These are phyloP conservation scores for Paraphysoderma sedebokerense DNA, from an alignment of 371 early-diverging fungal species.

Conservation along the genomic window DNA sequence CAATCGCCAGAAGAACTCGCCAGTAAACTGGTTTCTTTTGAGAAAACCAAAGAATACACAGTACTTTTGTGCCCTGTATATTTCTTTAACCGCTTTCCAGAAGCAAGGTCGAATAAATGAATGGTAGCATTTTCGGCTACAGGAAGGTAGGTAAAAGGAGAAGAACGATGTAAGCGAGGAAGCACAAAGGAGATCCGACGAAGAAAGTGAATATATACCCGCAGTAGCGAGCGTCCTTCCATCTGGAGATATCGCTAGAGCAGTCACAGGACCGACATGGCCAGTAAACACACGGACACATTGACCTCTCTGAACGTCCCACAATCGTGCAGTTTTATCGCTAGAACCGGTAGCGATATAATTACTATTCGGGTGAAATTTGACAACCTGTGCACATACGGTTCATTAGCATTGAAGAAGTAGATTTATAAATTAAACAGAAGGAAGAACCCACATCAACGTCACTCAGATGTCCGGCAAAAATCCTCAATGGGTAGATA, in stretches of 20 bases:
- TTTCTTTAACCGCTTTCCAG: conserved; percentile 57
- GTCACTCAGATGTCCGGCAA: conserved; percentile 95
- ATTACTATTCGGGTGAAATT: conserved; percentile 97
- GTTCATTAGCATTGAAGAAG: neutral
- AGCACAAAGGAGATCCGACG: neutral
- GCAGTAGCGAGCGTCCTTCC: conserved; percentile 88
- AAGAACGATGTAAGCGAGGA: too few species aligned
- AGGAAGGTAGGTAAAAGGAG: neutral
- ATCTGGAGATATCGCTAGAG: conserved; percentile 85
- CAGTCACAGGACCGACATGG: conserved; percentile 70
- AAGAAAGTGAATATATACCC: conserved; percentile 25
- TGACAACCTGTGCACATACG: conserved; percentile 34
- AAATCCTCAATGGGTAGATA: conserved; percentile 87
- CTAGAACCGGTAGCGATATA: conserved; percentile 91
- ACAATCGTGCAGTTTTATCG: conserved; percentile 89
- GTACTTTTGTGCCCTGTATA: conserved; percentile 70
- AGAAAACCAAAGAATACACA: conserved; percentile 82
- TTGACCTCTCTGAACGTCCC: conserved; percentile 86
- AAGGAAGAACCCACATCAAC: conserved; percentile 58
- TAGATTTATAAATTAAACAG: neutral
- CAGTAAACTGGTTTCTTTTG: conserved; percentile 62
- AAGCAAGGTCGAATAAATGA: conserved; percentile 93
- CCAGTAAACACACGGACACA: conserved; percentile 90
- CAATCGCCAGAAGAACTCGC: conserved; percentile 84
- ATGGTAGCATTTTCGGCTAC: conserved; percentile 68